Evolutionary conservation across 2,329 filamentous ascomycete species (phyloP).

Genomic region (Periconia digitata): DNA sequence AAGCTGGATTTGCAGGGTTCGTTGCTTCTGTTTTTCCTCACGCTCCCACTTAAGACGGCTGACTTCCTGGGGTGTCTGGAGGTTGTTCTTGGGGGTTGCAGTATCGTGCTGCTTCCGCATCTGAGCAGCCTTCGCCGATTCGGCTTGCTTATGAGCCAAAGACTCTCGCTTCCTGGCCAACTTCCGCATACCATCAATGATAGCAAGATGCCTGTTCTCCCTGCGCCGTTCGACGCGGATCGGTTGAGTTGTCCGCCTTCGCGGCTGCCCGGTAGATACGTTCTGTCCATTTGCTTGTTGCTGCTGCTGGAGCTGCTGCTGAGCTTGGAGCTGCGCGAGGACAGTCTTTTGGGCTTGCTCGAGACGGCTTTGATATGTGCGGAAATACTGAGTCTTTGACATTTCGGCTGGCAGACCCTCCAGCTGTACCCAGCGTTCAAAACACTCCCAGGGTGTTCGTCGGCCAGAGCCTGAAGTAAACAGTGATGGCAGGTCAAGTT

Average conservation of each 20-base stretch:
- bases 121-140: slow-evolving; percentile 68
- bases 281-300: slow-evolving; percentile 54
- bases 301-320: slow-evolving; percentile 58
- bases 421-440: slow-evolving; percentile 91
- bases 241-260: slow-evolving; percentile 73
- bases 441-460: slow-evolving; percentile 96
- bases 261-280: slow-evolving; percentile 53
- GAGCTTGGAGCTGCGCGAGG: slow-evolving; percentile 58
- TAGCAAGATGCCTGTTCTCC: slow-evolving; percentile 80
- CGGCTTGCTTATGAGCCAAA: slow-evolving; percentile 81
- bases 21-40: slow-evolving; percentile 65
- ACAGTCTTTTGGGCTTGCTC: slow-evolving; percentile 64
- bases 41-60: slow-evolving; percentile 86
- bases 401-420: slow-evolving; percentile 91
- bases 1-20: too few relatives aligned
- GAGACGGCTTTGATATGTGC: slow-evolving; percentile 65
- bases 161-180: slow-evolving; percentile 92
- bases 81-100: slow-evolving; percentile 59
- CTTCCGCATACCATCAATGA: slow-evolving; percentile 95
- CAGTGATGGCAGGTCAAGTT: slow-evolving; percentile 71
- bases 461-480: slow-evolving; percentile 87
- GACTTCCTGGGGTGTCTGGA: slow-evolving; percentile 84
- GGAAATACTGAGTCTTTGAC: slow-evolving; percentile 94
- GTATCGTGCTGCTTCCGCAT: slow-evolving; percentile 79
- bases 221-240: slow-evolving; percentile 83